phyloP scores from a whole-genome alignment of 208 protist species.

The Ichthyophonus hoferi region DNA sequence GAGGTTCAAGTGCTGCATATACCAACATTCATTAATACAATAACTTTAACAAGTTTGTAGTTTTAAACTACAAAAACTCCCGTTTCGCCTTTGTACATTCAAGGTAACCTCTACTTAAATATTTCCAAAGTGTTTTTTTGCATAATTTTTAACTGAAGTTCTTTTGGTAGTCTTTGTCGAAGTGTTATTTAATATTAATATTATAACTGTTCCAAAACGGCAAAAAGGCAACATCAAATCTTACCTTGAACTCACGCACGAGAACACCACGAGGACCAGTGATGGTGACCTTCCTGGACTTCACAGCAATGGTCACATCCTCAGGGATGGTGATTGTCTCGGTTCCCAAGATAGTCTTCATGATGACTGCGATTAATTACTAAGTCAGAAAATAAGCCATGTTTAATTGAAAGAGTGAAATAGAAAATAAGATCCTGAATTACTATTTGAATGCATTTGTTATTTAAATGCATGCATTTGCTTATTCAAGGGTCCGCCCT shows the following conservation, averaged over 20 bases:
- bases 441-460: neutral
- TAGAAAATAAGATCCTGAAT: too few relatives aligned
- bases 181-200: too few relatives aligned
- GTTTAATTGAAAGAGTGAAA: too few relatives aligned
- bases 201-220: too few relatives aligned
- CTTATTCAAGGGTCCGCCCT: neutral
- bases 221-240: too few relatives aligned
- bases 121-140: too few relatives aligned
- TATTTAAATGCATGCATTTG: neutral
- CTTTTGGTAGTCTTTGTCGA: too few relatives aligned
- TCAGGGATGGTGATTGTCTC: constrained; percentile 17
- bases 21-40: constrained; percentile 40
- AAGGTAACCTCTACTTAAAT: too few relatives aligned
- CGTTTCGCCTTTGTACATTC: too few relatives aligned
- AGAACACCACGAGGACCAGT: constrained; percentile 90
- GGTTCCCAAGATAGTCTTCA: constrained; percentile 30
- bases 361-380: neutral
- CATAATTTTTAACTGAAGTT: too few relatives aligned
- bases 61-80: too few relatives aligned
- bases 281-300: constrained; percentile 79
- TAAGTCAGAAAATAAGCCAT: neutral
- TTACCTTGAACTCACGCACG: constrained; percentile 75
- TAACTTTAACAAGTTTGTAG: too few relatives aligned
- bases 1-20: constrained; percentile 68
- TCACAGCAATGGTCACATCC: constrained; percentile 69